Percentiles rank a stretch among this genome's conserved stretches.
phyloP scores from a whole-genome alignment of 352 stramenopile species.

The Paralagenidium karlingii region DNA sequence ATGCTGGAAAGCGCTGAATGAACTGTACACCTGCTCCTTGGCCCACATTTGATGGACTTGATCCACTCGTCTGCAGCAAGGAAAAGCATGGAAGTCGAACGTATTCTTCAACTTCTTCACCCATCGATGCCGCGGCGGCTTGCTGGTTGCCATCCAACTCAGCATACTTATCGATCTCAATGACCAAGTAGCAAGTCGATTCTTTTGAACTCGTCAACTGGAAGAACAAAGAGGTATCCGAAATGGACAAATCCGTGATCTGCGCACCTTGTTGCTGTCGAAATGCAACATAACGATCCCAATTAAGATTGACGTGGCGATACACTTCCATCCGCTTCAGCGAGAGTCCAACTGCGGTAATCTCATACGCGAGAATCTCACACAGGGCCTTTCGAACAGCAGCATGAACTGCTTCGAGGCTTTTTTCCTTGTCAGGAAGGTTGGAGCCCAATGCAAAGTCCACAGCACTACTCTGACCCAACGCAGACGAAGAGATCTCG shows the following conservation, averaged over 20 bases:
- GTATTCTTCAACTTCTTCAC: constrained; percentile 41
- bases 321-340: constrained; percentile 75
- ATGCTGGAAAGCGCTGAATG: constrained; percentile 70
- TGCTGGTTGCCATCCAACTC: constrained; percentile 39
- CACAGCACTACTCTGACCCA: too few relatives aligned
- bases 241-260: constrained; percentile 73
- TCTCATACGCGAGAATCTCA: constrained; percentile 76
- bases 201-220: constrained; percentile 75
- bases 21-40: constrained; percentile 70
- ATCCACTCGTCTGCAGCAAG: constrained; percentile 48
- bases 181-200: constrained; percentile 72
- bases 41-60: too few relatives aligned
- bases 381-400: constrained; percentile 62
- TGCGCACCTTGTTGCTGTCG: constrained; percentile 67
- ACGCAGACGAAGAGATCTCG: too few relatives aligned
- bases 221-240: constrained; percentile 68
- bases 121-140: constrained; percentile 24
- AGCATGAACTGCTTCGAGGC: constrained; percentile 51
- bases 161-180: constrained; percentile 76
- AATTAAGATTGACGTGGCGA: constrained; percentile 67
- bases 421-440: constrained; percentile 23
- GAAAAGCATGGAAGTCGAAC: constrained; percentile 72
- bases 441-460: neutral
- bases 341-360: constrained; percentile 55
- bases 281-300: constrained; percentile 79